A percentile compares a stretch with the other conserved stretches of the same genome.
These are phyloP conservation scores for Blastocystis sp. DNA, from an alignment of 352 stramenopile species.

Conservation along the genomic window DNA sequence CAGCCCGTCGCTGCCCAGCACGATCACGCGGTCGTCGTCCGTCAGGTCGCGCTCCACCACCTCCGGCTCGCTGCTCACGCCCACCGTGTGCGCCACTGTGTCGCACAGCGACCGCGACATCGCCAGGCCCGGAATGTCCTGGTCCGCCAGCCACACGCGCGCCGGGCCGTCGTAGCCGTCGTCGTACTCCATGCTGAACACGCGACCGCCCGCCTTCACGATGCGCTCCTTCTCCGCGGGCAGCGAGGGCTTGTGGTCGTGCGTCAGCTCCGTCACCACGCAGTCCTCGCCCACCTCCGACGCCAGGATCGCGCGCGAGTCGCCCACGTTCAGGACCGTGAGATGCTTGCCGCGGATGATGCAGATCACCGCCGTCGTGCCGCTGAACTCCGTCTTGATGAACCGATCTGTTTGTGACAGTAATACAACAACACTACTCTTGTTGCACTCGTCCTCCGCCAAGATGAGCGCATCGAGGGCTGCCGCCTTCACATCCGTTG, in stretches of 20 bases:
- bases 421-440: neutral
- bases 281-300: constrained; percentile 40
- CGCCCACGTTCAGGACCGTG: constrained; percentile 91
- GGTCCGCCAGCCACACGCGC: constrained; percentile 94
- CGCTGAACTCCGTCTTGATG: constrained; percentile 74
- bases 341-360: constrained; percentile 82
- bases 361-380: constrained; percentile 81
- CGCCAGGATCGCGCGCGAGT: constrained; percentile 80
- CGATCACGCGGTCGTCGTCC: constrained; percentile 80
- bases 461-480: constrained; percentile 1
- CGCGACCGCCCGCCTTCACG: constrained; percentile 80
- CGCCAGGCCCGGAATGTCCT: constrained; percentile 93
- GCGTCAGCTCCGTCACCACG: constrained; percentile 82
- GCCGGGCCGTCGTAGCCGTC: constrained; percentile 93
- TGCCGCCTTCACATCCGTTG: constrained; percentile 21
- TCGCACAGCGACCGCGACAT: constrained; percentile 94
- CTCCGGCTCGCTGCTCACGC: constrained; percentile 90
- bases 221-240: constrained; percentile 86
- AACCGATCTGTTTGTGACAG: neutral
- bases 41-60: constrained; percentile 81
- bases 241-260: constrained; percentile 94
- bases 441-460: constrained; percentile 32
- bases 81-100: constrained; percentile 90
- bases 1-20: constrained; percentile 93
- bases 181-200: constrained; percentile 97